Percentiles rank a stretch among this genome's conserved stretches.
These are phyloP conservation scores for Phenoliferia sp. DNA, from an alignment of 1,284 basidiomycete genomes.

Conservation along the genomic window DNA sequence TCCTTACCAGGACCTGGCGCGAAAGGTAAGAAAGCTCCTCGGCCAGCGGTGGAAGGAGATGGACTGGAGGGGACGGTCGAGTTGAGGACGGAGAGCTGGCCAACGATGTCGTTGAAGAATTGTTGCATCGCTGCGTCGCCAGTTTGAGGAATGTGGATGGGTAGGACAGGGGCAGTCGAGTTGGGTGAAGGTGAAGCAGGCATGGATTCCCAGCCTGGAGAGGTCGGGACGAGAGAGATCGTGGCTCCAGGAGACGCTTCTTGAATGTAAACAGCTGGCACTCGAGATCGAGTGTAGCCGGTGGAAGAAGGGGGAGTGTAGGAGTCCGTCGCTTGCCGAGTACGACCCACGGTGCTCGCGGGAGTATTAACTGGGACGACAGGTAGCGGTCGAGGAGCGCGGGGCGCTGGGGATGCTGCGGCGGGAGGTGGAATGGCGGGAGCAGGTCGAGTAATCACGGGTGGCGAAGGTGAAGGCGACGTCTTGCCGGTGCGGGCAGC, in stretches of 20 bases:
- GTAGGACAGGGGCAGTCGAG: constrained; percentile 17
- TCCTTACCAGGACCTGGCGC: neutral
- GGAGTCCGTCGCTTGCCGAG: neutral
- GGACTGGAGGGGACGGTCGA: constrained; percentile 37
- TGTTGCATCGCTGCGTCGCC: constrained; percentile 66
- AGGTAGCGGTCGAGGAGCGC: too few relatives aligned
- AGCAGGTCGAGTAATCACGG: neutral
- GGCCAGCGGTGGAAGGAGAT: constrained; percentile 35
- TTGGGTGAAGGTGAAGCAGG: constrained; percentile 28
- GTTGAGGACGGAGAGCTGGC: constrained; percentile 58
- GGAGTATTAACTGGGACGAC: neutral
- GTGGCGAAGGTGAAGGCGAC: neutral
- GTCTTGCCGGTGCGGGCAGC: constrained; percentile 20
- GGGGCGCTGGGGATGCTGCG: constrained; percentile 6
- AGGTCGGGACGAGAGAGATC: constrained; percentile 5
- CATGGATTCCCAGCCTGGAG: constrained; percentile 20
- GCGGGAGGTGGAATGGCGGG: constrained; percentile 12
- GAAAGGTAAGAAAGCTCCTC: constrained; percentile 7
- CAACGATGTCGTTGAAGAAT: constrained; percentile 75
- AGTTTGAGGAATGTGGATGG: constrained; percentile 49
- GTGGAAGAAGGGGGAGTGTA: neutral
- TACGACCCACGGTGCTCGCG: neutral
- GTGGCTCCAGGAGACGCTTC: constrained; percentile 43
- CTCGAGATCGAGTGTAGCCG: too few relatives aligned
- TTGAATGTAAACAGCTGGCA: constrained; percentile 46